Evolutionary conservation across 139 green algal species (phyloP).

Genomic region (Chlamydomonas applanata): DNA sequence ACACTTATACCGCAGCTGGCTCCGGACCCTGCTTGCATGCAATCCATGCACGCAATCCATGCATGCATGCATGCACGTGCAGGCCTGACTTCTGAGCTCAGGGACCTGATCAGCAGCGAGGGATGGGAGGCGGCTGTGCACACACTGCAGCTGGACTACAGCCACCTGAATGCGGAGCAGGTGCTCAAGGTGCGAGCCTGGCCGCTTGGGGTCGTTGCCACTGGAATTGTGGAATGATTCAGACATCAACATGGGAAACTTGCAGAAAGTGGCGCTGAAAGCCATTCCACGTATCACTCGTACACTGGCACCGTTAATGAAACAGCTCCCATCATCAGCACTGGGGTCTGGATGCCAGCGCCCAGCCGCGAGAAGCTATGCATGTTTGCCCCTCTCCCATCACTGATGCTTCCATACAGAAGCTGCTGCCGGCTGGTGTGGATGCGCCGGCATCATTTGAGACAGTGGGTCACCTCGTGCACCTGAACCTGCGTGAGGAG

Average conservation of each 20-base stretch:
- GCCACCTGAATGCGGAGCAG: constrained; percentile 45
- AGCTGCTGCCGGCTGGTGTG: constrained; percentile 72
- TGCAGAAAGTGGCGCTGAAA: background rate
- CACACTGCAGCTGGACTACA: constrained; percentile 59
- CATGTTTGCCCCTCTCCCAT: background rate
- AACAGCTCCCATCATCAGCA: no score
- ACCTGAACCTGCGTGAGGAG: constrained; percentile 92
- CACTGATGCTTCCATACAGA: constrained; percentile 38
- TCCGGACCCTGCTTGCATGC: no score
- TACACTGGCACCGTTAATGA: background rate
- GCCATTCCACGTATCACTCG: background rate
- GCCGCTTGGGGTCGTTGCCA: background rate
- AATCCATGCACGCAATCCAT: no score
- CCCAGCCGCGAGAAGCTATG: background rate
- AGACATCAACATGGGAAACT: background rate
- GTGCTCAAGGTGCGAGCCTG: constrained; percentile 12
- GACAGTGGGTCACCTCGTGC: constrained; percentile 91
- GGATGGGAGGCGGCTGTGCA: no score
- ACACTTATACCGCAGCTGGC: no score
- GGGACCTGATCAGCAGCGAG: background rate
- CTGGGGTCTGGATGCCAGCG: no score
- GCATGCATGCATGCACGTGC: background rate
- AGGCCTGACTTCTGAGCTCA: background rate
- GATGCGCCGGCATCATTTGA: constrained; percentile 93
- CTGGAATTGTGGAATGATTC: background rate